A percentile compares a stretch with the other conserved stretches of the same genome.
Conservation (phyloP, 164 flowering plant species). For the Stephania cephalantha region DNA sequence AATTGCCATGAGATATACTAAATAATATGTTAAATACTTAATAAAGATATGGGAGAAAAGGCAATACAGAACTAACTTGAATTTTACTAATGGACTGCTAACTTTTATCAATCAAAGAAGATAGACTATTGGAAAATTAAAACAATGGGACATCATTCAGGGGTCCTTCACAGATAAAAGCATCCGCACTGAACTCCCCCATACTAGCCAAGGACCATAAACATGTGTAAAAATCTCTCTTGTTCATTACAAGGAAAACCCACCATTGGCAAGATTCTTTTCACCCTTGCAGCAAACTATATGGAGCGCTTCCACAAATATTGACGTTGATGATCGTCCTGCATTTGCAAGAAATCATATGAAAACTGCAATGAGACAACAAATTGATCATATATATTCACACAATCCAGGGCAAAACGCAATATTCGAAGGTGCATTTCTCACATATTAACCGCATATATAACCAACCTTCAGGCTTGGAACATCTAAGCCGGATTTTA, state of each 20-base stretch:
- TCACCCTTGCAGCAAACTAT: slow-evolving; percentile 51
- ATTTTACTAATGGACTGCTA: not conserved
- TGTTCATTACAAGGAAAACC: slow-evolving; percentile 8
- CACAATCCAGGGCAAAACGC: not conserved
- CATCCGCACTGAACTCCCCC: too few relatives aligned
- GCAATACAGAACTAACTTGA: not conserved
- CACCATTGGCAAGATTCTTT: slow-evolving; percentile 46
- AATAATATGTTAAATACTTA: too few relatives aligned
- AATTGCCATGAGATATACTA: not conserved
- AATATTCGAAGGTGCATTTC: not conserved
- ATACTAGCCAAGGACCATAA: not conserved
- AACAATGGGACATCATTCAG: too few relatives aligned
- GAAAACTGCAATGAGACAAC: not conserved
- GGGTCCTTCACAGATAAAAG: too few relatives aligned
- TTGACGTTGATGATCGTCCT: slow-evolving; percentile 47
- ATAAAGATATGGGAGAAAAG: not conserved
- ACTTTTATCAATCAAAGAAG: not conserved
- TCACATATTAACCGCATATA: not conserved
- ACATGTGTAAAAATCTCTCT: not conserved
- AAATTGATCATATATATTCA: not conserved
- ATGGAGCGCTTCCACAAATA: slow-evolving; percentile 33
- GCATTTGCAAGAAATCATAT: slow-evolving; percentile 13
- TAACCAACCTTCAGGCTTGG: slow-evolving; percentile 54
- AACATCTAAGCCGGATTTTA: slow-evolving; percentile 57
- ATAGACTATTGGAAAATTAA: not conserved